Evolutionary conservation across 176 grass and related monocot species (phyloP).

Genomic region (Oryza longistaminata): DNA sequence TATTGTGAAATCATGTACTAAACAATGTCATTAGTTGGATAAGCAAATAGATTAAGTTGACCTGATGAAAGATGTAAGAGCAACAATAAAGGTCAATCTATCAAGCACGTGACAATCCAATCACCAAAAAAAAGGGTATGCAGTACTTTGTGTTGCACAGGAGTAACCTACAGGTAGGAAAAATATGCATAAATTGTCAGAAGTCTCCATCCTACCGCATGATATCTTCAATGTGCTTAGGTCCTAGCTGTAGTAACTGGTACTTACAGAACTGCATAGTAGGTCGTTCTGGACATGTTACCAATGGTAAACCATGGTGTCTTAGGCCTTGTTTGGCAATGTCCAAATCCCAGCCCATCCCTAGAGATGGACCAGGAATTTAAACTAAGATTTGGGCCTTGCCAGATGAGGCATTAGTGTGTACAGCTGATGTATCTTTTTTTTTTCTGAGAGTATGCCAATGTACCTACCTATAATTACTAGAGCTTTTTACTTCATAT

Average conservation of each 20-base stretch:
- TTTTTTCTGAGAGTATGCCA: not conserved
- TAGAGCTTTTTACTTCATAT: constrained; percentile 8
- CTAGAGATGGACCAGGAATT: not conserved
- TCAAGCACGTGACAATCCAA: constrained; percentile 10
- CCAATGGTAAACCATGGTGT: constrained; percentile 2
- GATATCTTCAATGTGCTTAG: not conserved
- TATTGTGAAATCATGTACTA: constrained; percentile 2
- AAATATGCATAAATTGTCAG: not conserved
- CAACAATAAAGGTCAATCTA: not conserved
- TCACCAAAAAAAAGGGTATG: constrained; percentile 4
- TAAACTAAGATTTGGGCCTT: not conserved
- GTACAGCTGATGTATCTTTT: not conserved
- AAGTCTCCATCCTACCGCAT: not conserved
- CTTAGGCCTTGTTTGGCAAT: not conserved
- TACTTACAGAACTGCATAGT: constrained; percentile 19
- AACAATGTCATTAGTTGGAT: not conserved
- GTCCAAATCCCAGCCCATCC: not conserved
- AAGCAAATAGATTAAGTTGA: constrained; percentile 7
- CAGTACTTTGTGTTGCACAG: not conserved
- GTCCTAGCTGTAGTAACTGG: not conserved
- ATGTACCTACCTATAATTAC: not conserved
- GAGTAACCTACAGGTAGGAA: not conserved
- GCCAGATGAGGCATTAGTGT: not conserved
- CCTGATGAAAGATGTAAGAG: constrained; percentile 22
- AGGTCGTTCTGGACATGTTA: not conserved